phyloP scores from a whole-genome alignment of 345 rosid genomes.

The Eucalyptus grandis region DNA sequence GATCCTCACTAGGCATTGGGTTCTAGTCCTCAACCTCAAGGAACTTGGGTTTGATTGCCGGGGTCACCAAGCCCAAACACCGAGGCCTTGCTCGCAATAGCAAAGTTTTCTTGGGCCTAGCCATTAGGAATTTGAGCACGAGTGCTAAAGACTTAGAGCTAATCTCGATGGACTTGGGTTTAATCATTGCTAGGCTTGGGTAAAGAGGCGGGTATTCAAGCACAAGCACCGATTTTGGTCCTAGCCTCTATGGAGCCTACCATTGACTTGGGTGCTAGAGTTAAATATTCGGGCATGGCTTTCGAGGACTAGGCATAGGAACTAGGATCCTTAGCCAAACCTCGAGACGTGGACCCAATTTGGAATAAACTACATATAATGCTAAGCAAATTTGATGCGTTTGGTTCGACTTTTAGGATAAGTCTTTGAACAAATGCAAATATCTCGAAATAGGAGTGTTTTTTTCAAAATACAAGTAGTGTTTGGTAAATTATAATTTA shows the following conservation, averaged over 20 bases:
- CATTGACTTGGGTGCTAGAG: not conserved
- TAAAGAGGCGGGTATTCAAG: not conserved
- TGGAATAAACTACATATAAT: not conserved
- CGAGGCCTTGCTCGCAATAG: rapidly evolving
- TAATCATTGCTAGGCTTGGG: not conserved
- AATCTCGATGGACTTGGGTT: not conserved
- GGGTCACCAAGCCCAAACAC: not conserved
- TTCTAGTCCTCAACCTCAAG: not conserved
- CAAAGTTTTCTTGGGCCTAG: not conserved
- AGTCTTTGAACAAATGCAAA: too few species aligned
- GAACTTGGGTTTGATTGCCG: not conserved
- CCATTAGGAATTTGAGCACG: not conserved
- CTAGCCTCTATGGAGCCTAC: not conserved
- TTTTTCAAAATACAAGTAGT: too few species aligned
- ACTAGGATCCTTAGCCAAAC: rapidly evolving
- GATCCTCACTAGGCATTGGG: not conserved
- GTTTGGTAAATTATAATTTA: too few species aligned
- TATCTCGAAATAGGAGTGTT: rapidly evolving
- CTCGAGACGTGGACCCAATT: not conserved
- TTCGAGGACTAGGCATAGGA: not conserved
- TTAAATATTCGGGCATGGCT: not conserved
- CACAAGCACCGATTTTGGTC: not conserved
- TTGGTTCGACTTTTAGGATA: rapidly evolving
- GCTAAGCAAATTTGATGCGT: rapidly evolving
- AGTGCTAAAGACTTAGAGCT: not conserved